Conservation (phyloP, 169 alveolate species). For the Perkinsus olseni region DNA sequence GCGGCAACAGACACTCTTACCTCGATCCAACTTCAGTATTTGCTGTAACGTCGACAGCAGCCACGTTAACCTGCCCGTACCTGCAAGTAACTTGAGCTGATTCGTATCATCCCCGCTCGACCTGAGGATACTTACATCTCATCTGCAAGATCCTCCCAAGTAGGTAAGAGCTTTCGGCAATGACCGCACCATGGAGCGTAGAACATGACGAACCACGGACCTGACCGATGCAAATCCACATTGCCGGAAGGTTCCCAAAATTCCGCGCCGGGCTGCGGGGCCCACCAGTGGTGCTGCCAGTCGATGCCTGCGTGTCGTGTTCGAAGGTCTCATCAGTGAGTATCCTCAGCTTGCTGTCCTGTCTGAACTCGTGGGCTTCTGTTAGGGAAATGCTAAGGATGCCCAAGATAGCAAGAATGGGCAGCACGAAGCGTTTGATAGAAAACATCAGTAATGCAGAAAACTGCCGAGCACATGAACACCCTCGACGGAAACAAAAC, state of each 20-base stretch:
- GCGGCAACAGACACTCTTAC: not conserved
- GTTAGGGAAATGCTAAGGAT: not conserved
- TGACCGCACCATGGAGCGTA: constrained; percentile 97
- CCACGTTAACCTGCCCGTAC: not conserved
- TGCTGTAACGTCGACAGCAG: not conserved
- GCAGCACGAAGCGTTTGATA: not conserved
- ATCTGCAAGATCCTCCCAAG: constrained; percentile 73
- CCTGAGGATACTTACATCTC: not conserved
- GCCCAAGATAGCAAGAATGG: not conserved
- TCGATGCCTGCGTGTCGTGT: not conserved
- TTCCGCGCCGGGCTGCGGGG: not conserved
- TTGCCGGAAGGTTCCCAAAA: too few relatives aligned
- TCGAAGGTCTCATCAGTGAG: not conserved
- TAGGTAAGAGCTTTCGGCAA: constrained; percentile 89
- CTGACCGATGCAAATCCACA: not conserved
- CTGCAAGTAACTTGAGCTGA: not conserved
- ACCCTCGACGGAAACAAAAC: too few relatives aligned
- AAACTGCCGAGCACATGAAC: not conserved
- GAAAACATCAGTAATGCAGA: not conserved
- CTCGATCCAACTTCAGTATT: not conserved
- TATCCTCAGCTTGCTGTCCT: not conserved
- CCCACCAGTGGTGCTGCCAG: not conserved
- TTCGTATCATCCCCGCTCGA: not conserved
- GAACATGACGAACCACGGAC: constrained; percentile 64
- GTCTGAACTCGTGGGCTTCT: not conserved